Conservation (phyloP, 371 early-diverging fungal genomes). For the Sporodiniella umbellata region DNA sequence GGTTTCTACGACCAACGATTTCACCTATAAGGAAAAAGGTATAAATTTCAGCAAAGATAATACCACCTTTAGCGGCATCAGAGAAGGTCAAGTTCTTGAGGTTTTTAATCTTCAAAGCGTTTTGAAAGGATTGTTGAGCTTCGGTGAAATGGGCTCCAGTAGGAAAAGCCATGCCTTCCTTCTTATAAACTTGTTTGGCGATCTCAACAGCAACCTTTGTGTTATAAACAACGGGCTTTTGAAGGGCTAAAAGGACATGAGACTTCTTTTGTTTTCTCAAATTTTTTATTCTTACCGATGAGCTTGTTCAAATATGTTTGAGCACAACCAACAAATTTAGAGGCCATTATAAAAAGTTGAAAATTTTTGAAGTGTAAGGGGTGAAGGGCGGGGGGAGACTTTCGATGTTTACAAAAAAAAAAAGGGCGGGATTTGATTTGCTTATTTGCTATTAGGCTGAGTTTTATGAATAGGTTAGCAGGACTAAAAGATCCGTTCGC, state of each 20-base stretch:
- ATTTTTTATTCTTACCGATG: slow-evolving; percentile 19
- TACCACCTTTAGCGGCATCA: slow-evolving; percentile 52
- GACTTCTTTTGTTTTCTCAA: not conserved
- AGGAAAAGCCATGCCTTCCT: slow-evolving; percentile 70
- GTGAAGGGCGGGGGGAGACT: slow-evolving; percentile 1
- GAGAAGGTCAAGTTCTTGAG: slow-evolving; percentile 51
- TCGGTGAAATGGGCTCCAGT: slow-evolving; percentile 51
- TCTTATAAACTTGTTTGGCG: slow-evolving; percentile 68
- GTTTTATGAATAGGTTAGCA: too few species aligned
- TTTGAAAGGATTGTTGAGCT: slow-evolving; percentile 51
- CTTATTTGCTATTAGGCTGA: not conserved
- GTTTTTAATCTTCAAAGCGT: slow-evolving; percentile 43
- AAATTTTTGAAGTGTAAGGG: slow-evolving; percentile 1
- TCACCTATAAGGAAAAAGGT: slow-evolving; percentile 74
- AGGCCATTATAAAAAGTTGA: slow-evolving; percentile 19
- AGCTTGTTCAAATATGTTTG: slow-evolving; percentile 28
- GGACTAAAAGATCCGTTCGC: too few species aligned
- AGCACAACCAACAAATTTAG: slow-evolving; percentile 20
- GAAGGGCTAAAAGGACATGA: slow-evolving; percentile 23
- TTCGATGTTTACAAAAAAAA: not conserved
- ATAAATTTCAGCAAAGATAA: slow-evolving; percentile 64
- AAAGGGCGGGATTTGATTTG: not conserved
- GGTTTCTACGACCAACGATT: slow-evolving; percentile 70
- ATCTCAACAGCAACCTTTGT: slow-evolving; percentile 64
- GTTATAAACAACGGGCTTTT: slow-evolving; percentile 55